Base-by-base conservation (phyloP, 495 filamentous ascomycete genomes). In the Lepraria neglecta region DNA sequence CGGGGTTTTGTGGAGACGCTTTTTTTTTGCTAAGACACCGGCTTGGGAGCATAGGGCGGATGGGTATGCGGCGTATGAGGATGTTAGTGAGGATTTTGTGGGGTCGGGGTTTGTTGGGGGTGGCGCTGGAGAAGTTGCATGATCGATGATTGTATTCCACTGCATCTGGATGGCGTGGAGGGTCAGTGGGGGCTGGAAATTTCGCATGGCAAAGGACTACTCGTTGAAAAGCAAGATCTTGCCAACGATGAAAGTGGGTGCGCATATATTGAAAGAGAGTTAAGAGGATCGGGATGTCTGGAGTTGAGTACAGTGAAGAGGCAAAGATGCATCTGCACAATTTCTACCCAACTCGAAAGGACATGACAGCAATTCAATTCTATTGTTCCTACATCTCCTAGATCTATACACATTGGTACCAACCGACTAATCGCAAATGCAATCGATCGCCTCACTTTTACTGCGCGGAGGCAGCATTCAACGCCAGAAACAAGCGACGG, bases 1-100 rank as follows among this genome's bases (percentile, higher is more conserved):
- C 38, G 9, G 61, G 56, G 11, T 61, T 63, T 33, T 42, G 33
- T 50, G 58, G 61, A 3, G 61, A 60, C 31, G 57, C 61, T 51
- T 60, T 56, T 60, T 56, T 3, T 14, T 60, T 40, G 58, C 58
- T 43, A 61, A 42, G 58, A 56, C 42, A 1, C 21, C 48, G 2
- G 11, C 17, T 0, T 51, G 48, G 21, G 48, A 28, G 48, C 30
- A 15, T 31, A 11, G 17, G 6, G 28, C 14, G 48, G 30, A 51
- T 15, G 14, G 48, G 10, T 38, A 6, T 11, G 48, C 27, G 27
- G 28, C n/a, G 27, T 30, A 30, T 31, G 28, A 30, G 15, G 48
- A n/a, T 52, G 2, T 52, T 48, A 19, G 19, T 48, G 3, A 12
- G 21, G 46, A 14, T n/a, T 31, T 30, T 31, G 28, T 28, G 6